phyloP scores from a whole-genome alignment of 305 asterid species.

The Rubia balearica region DNA sequence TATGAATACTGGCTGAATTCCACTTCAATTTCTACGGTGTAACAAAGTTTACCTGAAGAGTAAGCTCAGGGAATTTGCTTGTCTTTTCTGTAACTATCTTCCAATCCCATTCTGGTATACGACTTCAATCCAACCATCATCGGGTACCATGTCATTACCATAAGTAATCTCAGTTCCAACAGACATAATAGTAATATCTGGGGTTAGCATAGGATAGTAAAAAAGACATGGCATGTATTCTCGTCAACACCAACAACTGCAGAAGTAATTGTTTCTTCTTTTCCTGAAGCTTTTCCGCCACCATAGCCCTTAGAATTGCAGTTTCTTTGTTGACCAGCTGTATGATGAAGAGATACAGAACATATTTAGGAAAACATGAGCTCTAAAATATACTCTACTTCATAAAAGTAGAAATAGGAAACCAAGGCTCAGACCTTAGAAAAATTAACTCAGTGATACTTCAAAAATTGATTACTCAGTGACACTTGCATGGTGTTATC shows the following conservation, averaged over 20 bases:
- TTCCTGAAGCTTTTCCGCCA: too few species aligned
- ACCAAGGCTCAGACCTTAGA: slow-evolving; percentile 10
- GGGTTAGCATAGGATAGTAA: slow-evolving; percentile 96
- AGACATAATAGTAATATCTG: slow-evolving; percentile 87
- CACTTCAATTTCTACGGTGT: not conserved
- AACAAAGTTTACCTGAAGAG: slow-evolving; percentile 61
- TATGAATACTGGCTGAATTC: slow-evolving; percentile 5
- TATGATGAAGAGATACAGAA: too few species aligned
- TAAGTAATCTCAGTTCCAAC: slow-evolving; percentile 97
- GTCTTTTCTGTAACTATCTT: slow-evolving; percentile 72
- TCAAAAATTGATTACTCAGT: too few species aligned
- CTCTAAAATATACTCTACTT: too few species aligned
- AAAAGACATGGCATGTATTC: too few species aligned
- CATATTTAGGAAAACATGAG: too few species aligned
- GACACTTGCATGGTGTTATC: too few species aligned
- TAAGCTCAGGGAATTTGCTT: slow-evolving; percentile 62
- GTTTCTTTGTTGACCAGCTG: too few species aligned
- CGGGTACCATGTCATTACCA: slow-evolving; percentile 90
- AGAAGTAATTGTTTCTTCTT: too few species aligned
- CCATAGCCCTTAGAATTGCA: too few species aligned
- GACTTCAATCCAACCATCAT: slow-evolving; percentile 77
- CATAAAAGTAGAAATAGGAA: too few species aligned
- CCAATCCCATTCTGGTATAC: slow-evolving; percentile 90
- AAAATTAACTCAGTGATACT: slow-evolving; percentile 27
- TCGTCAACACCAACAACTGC: too few species aligned